Base-by-base conservation (phyloP, 495 filamentous ascomycete genomes). In the Zalerion maritima region DNA sequence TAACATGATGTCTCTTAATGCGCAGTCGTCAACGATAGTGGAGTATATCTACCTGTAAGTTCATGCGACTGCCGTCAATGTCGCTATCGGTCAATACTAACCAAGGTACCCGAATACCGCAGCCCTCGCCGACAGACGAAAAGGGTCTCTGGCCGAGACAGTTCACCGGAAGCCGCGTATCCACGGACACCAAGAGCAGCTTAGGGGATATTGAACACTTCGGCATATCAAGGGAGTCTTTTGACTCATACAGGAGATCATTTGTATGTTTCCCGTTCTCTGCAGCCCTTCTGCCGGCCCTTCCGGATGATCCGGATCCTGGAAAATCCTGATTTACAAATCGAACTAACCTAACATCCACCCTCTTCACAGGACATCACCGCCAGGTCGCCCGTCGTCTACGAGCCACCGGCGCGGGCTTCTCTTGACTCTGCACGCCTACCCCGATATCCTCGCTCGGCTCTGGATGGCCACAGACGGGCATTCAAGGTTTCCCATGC, bases 191-290 rank as follows among this genome's bases (percentile, higher is more conserved):
- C 35, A 67, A 69, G 16, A 73, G 68, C 42, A 65, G 75, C 32
- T 58, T 84, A 32, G 64, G 75, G 43, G 79, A 87, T 34, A 81
- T 84, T 45, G 89, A 96, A 44, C 86, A 81, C 14, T 97, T 97
- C 55, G 82, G 78, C 29, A 97, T 97, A 55, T 94, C 89, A 18
- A 75, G 89, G 41, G 89, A 97, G 56, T 94, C 85, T 6, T 97
- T 96, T 52, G 89, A 97, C 50, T 94, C 87, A 16, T 97, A 97
- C 50, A 71, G 89, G 29, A 75, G 89, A 37, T 94, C 89, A 34
- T 97, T 97, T 60, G 86, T 92, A 67, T 32, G 78, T 62, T 18
- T 14, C 34, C 20, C 13, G 14, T 5, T 24, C 28, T 27, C 14
- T 29, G 31, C 18, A 28, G 31, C 28, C 19, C 24, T 25, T 23